Conservation (phyloP, 768 basidiomycete genomes). For the Xanthoconium stramineum region DNA sequence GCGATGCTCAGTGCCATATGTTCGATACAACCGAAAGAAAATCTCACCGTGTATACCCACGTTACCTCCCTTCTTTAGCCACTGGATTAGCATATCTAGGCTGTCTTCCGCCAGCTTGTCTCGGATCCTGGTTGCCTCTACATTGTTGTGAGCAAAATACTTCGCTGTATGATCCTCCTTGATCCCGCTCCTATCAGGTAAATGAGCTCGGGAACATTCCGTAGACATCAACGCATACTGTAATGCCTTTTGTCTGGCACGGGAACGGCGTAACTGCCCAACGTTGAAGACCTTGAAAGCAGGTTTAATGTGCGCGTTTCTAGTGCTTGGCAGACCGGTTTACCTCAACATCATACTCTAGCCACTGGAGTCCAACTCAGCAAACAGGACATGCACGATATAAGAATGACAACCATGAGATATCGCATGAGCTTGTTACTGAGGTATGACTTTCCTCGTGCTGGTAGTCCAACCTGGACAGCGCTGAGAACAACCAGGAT, state of each 20-base stretch:
- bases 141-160: conserved; percentile 88
- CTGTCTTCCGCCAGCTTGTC: conserved; percentile 88
- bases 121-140: conserved; percentile 68
- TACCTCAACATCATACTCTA: conserved; percentile 95
- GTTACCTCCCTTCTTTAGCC: conserved; percentile 94
- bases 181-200: conserved; percentile 59
- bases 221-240: conserved; percentile 42
- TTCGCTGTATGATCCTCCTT: conserved; percentile 88
- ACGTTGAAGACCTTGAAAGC: conserved; percentile 88
- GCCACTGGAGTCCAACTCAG: conserved; percentile 63
- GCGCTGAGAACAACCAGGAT: neutral
- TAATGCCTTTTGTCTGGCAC: conserved; percentile 77
- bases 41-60: conserved; percentile 91
- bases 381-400: neutral
- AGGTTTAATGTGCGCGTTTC: neutral
- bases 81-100: conserved; percentile 90
- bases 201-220: conserved; percentile 3
- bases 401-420: conserved; percentile 61
- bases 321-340: neutral
- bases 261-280: conserved; percentile 85
- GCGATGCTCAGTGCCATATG: neutral
- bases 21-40: neutral
- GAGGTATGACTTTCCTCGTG: conserved; percentile 96
- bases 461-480: conserved; percentile 88
- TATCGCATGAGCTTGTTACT: conserved; percentile 98